Evolutionary conservation across 139 green algal genomes (phyloP), one percentile per base, ranked within the genome.

Genomic region (Ostreobium quekettii): DNA sequence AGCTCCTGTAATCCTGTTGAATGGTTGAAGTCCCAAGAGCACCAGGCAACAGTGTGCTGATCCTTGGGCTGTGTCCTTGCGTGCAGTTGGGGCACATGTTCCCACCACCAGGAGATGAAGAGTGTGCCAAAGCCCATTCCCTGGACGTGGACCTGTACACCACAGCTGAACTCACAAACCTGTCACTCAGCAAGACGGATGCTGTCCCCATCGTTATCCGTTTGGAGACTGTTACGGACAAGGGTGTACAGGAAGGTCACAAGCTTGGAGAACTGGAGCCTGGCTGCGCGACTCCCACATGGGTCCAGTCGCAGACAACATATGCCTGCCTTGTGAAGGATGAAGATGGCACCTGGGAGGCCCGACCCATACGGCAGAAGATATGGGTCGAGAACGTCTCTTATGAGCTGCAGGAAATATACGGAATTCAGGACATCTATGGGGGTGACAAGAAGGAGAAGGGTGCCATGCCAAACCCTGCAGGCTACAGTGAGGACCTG

Each of bases 251-350:
- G 5, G 76, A 84, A 46, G 78, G 71, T 0, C 78, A 83, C 49
- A 79, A 60, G 2, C 67, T 95, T 47, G 72, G 90, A 61, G 73
- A 72, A 35, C 75, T 86, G 36, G 26, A 47, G 28, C 31, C 47
- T 7, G 60, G 33, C 48, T 81, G 8, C 5, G 36, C 29, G 4
- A 61, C 24, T 37, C 59, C 48, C 33, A 30, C 71, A 2, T 96
- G 89, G 88, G 76, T 94, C 19, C 91, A 97, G 81, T 79, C 76
- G 1, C 93, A 99, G 82, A 96, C 86, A 2, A 99, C 93, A 2
- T 98, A 95, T 80, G 91, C 86, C 4, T 71, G 67, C 70, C 64
- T 97, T 32, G 59, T 76, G 30, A 78, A 76, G 57, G 75, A 88
- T 29, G 85, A 88, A 46, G 79, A 91, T 30, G 86, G 79, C 1